Evolutionary conservation across 2,329 filamentous ascomycete genomes (phyloP), one percentile per base, ranked within the genome.

Genomic region (Onygenales sp.): DNA sequence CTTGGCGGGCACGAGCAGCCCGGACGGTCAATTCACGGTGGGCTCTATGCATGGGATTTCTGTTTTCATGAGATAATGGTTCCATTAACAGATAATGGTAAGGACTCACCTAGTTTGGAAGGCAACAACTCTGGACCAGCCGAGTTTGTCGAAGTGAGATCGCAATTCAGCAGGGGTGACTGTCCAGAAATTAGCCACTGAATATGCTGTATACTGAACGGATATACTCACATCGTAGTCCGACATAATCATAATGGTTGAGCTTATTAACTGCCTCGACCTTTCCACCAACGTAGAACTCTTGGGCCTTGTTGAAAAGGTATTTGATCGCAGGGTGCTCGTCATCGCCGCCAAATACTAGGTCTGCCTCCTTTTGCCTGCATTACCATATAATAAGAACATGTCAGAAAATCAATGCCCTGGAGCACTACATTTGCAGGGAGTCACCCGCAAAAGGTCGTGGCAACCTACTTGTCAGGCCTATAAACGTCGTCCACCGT

Each of bases 161-260:
- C 93, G 88, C 65, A 98, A 81, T 77, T 98, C 93, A 48, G 93
- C 86, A 59, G 93, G 93, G 9, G 93, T 94, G 76, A 92, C 87
- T 90, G 61, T 34, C 44, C 46, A 52, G 13, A 4, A 36, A 34
- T 34, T 42, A 51, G 36, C 3, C 31, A 32, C 21, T 31, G 42
- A n/a, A 21, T 45, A 21, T 32, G 27, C 42, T 11, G 42, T 49
- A 44, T 33, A 34, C 17, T 56, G 36, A 49, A 42, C 39, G 33
- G 11, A 17, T 32, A 33, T 51, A 72, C 85, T 73, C 79, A 88
- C 87, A 97, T 78, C 93, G 85, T 55, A 97, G 83, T 66, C 88
- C 93, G 62, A 97, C 88, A 77, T 97, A 97, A 77, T 98, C 93
- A 78, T 98, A 98, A 80, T 98, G 93, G 77, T 94, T 90, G 57